These are phyloP conservation scores for Diaporthe vaccinii DNA, from an alignment of 2,329 filamentous ascomycete species.

Conservation along the genomic window DNA sequence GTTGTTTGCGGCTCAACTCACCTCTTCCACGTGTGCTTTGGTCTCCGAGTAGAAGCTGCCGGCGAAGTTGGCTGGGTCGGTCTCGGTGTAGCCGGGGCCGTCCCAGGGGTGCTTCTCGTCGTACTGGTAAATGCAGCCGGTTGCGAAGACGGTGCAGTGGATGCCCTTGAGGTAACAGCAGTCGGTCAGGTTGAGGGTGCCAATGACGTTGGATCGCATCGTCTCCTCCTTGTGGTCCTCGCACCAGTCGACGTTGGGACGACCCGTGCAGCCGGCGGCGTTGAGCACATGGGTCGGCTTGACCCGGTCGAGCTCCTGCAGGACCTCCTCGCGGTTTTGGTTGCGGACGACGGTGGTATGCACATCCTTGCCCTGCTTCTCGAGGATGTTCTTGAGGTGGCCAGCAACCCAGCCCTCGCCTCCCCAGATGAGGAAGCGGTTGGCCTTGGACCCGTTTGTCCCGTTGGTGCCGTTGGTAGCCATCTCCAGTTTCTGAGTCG, in stretches of 20 bases:
- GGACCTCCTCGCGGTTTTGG: conserved; percentile 72
- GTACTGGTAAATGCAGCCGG: conserved; percentile 77
- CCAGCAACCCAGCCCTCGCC: conserved; percentile 74
- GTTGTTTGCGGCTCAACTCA: conserved; percentile 49
- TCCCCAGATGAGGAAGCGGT: conserved; percentile 75
- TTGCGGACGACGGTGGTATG: conserved; percentile 73
- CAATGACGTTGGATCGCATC: conserved; percentile 76
- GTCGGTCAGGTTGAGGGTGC: conserved; percentile 74
- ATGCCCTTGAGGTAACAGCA: conserved; percentile 70
- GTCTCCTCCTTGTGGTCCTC: conserved; percentile 78
- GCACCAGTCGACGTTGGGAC: conserved; percentile 79
- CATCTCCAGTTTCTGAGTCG: conserved; percentile 17
- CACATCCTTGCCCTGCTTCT: conserved; percentile 72
- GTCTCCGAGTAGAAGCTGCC: conserved; percentile 78
- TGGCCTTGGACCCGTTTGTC: conserved; percentile 38
- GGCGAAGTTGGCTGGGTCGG: conserved; percentile 73
- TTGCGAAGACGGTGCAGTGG: conserved; percentile 76
- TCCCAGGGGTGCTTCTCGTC: conserved; percentile 72
- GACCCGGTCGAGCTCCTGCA: conserved; percentile 67
- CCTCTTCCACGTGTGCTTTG: conserved; percentile 75
- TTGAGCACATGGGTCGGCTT: conserved; percentile 77
- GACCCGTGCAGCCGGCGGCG: conserved; percentile 74
- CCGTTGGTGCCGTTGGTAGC: conserved; percentile 44
- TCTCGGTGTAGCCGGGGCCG: conserved; percentile 72
- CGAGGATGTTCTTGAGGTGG: conserved; percentile 70